phyloP scores from a whole-genome alignment of 768 basidiomycete species.

The Rhodotorula graminis region DNA sequence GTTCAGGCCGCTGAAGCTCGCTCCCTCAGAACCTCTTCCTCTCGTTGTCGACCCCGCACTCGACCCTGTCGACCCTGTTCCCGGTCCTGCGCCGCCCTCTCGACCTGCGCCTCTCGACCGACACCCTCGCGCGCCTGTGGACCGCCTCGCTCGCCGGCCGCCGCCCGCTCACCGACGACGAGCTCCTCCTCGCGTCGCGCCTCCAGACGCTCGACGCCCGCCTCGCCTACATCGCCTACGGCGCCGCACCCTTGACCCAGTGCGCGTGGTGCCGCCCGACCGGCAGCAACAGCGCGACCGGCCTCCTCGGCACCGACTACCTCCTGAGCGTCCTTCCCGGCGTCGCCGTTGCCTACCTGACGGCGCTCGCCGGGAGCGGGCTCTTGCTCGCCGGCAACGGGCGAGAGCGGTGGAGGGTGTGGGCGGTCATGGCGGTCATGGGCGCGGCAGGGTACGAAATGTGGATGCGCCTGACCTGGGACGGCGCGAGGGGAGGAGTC shows the following conservation, averaged over 20 bases:
- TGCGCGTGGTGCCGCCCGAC: constrained; percentile 28
- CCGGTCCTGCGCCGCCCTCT: constrained; percentile 30
- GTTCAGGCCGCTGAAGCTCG: neutral
- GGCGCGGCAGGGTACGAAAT: neutral
- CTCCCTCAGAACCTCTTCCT: constrained; percentile 29
- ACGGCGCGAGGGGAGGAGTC: neutral
- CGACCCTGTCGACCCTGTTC: constrained; percentile 14
- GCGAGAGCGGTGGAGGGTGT: constrained; percentile 3
- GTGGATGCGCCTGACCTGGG: constrained; percentile 12
- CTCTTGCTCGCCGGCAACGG: constrained; percentile 6
- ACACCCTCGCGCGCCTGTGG: constrained; percentile 21
- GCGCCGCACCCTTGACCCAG: neutral
- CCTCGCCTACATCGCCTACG: constrained; percentile 25
- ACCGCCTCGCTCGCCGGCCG: neutral
- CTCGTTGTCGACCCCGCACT: constrained; percentile 21
- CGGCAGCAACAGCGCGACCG: neutral
- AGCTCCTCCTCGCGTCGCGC: constrained; percentile 13
- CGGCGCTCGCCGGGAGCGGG: constrained; percentile 4
- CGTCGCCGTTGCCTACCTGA: constrained; percentile 4
- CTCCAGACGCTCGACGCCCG: constrained; percentile 37
- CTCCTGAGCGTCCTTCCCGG: constrained; percentile 17
- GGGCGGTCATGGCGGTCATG: neutral
- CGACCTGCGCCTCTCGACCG: constrained; percentile 33
- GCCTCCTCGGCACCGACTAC: constrained; percentile 17
- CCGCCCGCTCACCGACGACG: neutral